Percentiles rank a stretch among this genome's conserved stretches.
phyloP scores from a whole-genome alignment of 1,139 yeast genomes.

The Hemisphaericaspora xylofermentans region DNA sequence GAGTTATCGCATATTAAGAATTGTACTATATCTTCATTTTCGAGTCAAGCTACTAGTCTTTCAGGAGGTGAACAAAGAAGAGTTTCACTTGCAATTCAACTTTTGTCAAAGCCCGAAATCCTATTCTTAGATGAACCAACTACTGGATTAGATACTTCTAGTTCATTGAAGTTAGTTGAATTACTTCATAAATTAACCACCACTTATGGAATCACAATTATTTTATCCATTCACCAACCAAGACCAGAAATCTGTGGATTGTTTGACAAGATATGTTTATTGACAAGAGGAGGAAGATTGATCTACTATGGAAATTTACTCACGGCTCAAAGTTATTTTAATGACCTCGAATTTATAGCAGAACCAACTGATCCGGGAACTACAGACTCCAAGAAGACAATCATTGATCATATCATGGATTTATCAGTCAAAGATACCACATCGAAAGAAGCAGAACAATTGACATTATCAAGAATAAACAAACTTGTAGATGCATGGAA shows the following conservation, averaged over 20 bases:
- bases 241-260: conserved; percentile 62
- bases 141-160: conserved; percentile 75
- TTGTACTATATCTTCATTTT: conserved; percentile 53
- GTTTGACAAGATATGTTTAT: conserved; percentile 62
- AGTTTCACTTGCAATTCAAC: conserved; percentile 69
- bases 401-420: conserved; percentile 67
- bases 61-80: conserved; percentile 83
- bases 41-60: conserved; percentile 42
- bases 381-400: conserved; percentile 17
- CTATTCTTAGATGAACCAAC: conserved; percentile 82
- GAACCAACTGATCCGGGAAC: neutral
- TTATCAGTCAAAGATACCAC: conserved; percentile 67
- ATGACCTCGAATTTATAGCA: conserved; percentile 4
- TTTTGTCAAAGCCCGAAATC: conserved; percentile 68
- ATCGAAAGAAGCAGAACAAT: conserved; percentile 40
- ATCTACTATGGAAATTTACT: conserved; percentile 53
- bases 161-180: conserved; percentile 61
- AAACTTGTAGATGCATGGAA: conserved; percentile 54
- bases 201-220: conserved; percentile 59
- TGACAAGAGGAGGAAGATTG: conserved; percentile 60
- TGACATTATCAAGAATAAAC: conserved; percentile 45
- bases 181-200: conserved; percentile 50
- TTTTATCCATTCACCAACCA: conserved; percentile 78
- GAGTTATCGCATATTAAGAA: conserved; percentile 59
- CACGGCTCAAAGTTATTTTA: conserved; percentile 49